phyloP scores from a whole-genome alignment of 345 rosid species.

The Conringia planisiliqua region DNA sequence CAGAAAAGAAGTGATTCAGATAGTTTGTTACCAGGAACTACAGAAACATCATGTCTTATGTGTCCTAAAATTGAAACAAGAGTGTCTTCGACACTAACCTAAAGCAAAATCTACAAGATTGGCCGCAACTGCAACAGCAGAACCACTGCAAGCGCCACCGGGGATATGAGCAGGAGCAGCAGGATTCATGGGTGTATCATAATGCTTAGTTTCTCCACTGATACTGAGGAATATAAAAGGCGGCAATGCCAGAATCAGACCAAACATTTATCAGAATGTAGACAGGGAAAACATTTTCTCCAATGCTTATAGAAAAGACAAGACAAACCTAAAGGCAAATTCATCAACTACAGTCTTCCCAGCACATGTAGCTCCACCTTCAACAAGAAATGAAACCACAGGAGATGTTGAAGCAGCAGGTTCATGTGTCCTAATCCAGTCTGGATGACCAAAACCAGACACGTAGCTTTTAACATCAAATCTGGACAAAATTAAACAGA shows the following conservation, averaged over 20 bases:
- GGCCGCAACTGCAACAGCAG: conserved; percentile 92
- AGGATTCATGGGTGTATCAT: conserved; percentile 87
- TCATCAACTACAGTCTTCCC: conserved; percentile 92
- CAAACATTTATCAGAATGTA: background rate
- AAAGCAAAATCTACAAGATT: conserved; percentile 76
- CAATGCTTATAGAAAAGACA: background rate
- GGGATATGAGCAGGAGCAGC: conserved; percentile 61
- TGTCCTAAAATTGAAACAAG: background rate
- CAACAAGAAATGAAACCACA: conserved; percentile 69
- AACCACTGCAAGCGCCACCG: conserved; percentile 92
- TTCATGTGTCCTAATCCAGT: conserved; percentile 77
- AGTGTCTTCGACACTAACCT: conserved; percentile 41
- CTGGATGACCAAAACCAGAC: conserved; percentile 88
- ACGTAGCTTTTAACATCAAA: too few species aligned
- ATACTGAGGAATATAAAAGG: conserved; percentile 50
- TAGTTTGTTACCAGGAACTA: background rate
- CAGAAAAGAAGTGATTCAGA: background rate
- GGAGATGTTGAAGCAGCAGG: conserved; percentile 57
- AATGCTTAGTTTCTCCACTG: conserved; percentile 80
- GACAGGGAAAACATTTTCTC: background rate
- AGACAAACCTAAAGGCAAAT: conserved; percentile 63
- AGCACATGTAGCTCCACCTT: conserved; percentile 93
- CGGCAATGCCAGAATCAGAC: background rate
- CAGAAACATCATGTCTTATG: background rate
- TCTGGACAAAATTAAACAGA: background rate